Conservation (phyloP, 2,329 filamentous ascomycete species). For the Fusarium sp. region DNA sequence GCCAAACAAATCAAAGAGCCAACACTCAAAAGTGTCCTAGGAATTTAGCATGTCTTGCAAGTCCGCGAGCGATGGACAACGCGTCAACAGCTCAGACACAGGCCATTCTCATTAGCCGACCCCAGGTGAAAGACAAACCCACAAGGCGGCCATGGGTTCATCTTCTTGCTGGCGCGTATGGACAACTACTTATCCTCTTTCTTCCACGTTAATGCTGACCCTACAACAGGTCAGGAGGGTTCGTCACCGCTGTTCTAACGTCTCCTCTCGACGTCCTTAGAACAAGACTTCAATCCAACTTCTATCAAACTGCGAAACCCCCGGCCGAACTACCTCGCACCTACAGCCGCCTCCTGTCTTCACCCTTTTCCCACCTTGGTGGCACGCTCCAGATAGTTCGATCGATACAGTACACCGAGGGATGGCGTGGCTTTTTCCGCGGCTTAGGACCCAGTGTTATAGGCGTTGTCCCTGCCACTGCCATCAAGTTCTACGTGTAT, state of each 20-base stretch:
- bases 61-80: no score
- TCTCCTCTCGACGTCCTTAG: constrained; percentile 88
- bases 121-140: no score
- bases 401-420: constrained; percentile 76
- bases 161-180: no score
- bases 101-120: no score
- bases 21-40: no score
- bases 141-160: no score
- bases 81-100: no score
- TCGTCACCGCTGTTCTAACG: constrained; percentile 84
- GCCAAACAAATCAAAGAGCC: no score
- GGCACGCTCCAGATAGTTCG: constrained; percentile 85
- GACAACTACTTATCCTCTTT: no score
- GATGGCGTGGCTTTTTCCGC: constrained; percentile 76
- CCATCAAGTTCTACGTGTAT: constrained; percentile 78
- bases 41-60: no score
- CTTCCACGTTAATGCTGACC: background rate
- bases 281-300: constrained; percentile 86
- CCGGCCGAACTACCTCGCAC: constrained; percentile 68
- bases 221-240: constrained; percentile 74
- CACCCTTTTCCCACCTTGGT: constrained; percentile 73
- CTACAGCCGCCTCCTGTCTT: constrained; percentile 66
- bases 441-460: constrained; percentile 75
- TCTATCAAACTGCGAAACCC: constrained; percentile 81
- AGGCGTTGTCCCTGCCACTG: constrained; percentile 75